Evolutionary conservation across 148 eudicot species (phyloP), one percentile per base, ranked within the genome.

Genomic region (Camellia japonica): DNA sequence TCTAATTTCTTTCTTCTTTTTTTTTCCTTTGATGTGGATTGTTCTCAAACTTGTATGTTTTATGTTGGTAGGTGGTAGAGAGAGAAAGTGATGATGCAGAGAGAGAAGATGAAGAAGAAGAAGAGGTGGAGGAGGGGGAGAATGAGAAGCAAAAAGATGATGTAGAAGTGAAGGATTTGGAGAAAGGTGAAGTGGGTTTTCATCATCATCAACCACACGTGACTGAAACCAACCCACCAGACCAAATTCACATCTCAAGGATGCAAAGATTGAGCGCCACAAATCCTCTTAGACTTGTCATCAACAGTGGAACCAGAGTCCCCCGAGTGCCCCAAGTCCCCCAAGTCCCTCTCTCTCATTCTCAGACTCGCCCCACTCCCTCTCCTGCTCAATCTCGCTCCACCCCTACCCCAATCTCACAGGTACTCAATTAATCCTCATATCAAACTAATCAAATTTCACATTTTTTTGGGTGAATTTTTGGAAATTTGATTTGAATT

Each of bases 251-350:
- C 60, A 83, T 90, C 85, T 90, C 95, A 20, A 93, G 89, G 83
- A 80, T 92, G 83, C 88, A 94, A 52, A 87, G 90, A 64, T 84
- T 94, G 84, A 90, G 91, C 80, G 90, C 89, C 51, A 88, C 97
- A 15, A 94, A 94, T 78, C 98, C 98, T 78, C 82, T 94, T 6
- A 86, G 98, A 78, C 87, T 94, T 75, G 90, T 89, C 71, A 83
- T 91, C 65, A 87, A 91, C 70, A 83, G 83, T 16, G 82, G 65
- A 52, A 79, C 86, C 18, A 79, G 91, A 78, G 83, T 77, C 56
- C 84, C 92, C 38, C 38, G 38, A 30, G 38, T 30, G 38, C 38
- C 38, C 38, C 38, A 30, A 30, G 38, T 30, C 1, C 38, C 38
- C 38, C 38, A 30, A 30, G 38, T 30, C 38, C 38, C 38, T 1